These are phyloP conservation scores for Xylariaceae sp. DNA, from an alignment of 2,329 filamentous ascomycete genomes.

Conservation along the genomic window DNA sequence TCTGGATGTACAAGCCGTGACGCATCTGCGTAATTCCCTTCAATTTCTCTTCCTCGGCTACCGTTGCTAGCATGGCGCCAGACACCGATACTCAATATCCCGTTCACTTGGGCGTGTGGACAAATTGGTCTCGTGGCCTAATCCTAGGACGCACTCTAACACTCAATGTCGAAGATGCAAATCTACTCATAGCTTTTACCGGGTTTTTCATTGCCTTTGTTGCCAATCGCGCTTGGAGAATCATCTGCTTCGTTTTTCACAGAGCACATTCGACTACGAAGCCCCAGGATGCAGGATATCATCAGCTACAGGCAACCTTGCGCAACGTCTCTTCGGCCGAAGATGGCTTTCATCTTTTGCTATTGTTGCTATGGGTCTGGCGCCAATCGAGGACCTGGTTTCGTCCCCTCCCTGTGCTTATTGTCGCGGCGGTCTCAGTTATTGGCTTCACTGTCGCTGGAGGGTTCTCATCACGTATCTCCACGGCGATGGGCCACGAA, in stretches of 20 bases:
- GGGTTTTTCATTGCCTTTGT: background rate
- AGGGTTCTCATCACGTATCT: conserved; percentile 12
- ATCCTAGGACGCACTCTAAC: background rate
- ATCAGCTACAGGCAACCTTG: conserved; percentile 8
- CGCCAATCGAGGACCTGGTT: background rate
- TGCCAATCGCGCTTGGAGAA: background rate
- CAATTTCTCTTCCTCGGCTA: too few relatives aligned
- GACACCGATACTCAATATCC: background rate
- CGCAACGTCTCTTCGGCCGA: conserved; percentile 2
- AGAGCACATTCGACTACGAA: background rate
- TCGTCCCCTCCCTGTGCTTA: background rate
- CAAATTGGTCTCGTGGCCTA: background rate
- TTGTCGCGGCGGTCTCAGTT: background rate
- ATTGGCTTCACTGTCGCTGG: conserved; percentile 6
- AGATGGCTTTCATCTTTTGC: background rate
- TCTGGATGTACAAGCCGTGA: too few relatives aligned
- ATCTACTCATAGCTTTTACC: background rate
- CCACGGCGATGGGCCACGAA: conserved; percentile 3
- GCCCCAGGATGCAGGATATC: conserved; percentile 3
- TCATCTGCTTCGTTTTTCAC: background rate
- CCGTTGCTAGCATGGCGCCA: background rate
- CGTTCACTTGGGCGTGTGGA: background rate
- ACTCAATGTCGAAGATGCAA: background rate
- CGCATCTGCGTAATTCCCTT: too few relatives aligned
- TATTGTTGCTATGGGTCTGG: background rate